Evolutionary conservation across 2,329 filamentous ascomycete genomes (phyloP), one percentile per base, ranked within the genome.

Genomic region (Hymenoscyphus salicellus): DNA sequence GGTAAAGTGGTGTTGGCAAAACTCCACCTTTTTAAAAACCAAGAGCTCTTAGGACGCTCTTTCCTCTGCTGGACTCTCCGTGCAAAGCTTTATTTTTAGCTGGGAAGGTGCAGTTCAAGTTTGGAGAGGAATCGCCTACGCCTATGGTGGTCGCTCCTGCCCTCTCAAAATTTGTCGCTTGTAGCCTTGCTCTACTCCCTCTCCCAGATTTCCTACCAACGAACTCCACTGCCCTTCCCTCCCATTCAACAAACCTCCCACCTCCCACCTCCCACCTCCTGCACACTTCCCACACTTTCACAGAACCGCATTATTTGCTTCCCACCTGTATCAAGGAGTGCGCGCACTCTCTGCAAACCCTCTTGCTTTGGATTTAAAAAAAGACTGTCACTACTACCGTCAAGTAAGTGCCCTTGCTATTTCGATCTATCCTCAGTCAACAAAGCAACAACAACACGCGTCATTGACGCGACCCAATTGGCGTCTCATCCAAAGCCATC

Each of bases 251-350:
- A 23, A 52, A 56, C 28, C 26, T 30, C 28, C 55, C 26, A 33
- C 52, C 26, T 56, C 52, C 26, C 52, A 33, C 6, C 55, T n/a
- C 30, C 55, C 16, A 30, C 23, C 55, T 20, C 23, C 52, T 49
- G 43, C 6, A 55, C 52, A 14, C 26, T 30, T 30, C 58, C 58
- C 58, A 60, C 58, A 60, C 58, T 60, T 60, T 17, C 41, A 60
- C 58, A 49, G 58, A 60, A 16, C 58, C 57, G 26, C 41, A 30
- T 41, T 41, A 43, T 60, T 60, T 60, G 58, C 58, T 60, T 41
- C 57, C 6, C 20, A n/a, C 57, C 57, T 26, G 23, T 43, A 38
- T 41, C 33, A 7, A 28, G 28, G 23, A 49, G 58, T 52, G 46
- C 20, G 46, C 46, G 46, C 46, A 52, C 46, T 52, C 46, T 52